These are phyloP conservation scores for Talaromyces sp. DNA, from an alignment of 2,329 filamentous ascomycete species.

Conservation along the genomic window DNA sequence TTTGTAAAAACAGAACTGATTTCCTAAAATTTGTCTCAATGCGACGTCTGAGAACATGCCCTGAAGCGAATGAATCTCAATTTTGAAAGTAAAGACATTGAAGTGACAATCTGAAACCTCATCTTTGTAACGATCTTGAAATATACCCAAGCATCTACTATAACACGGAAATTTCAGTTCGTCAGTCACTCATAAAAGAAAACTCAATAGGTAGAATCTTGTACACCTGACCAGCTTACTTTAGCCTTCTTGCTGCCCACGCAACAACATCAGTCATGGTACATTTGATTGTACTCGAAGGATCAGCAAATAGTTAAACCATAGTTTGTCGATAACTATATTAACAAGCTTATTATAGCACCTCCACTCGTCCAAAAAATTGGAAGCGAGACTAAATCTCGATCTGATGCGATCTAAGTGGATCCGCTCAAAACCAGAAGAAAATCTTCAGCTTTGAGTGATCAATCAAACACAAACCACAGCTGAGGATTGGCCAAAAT, in stretches of 20 bases:
- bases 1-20: neutral
- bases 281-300: neutral
- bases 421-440: neutral
- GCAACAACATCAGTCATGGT: neutral
- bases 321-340: neutral
- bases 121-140: neutral
- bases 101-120: neutral
- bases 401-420: neutral
- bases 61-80: neutral
- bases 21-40: neutral
- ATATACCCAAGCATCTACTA: neutral
- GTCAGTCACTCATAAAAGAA: too few relatives aligned
- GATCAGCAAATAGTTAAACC: neutral
- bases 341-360: neutral
- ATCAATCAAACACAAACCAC: neutral
- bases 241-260: neutral
- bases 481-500: conserved; percentile 1
- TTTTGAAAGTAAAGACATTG: neutral
- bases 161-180: too few relatives aligned
- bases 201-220: too few relatives aligned
- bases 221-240: neutral
- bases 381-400: neutral
- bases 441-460: neutral
- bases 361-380: neutral
- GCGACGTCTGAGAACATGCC: neutral